Conservation (phyloP, 2,329 filamentous ascomycete genomes). For the Zopfia rhizophila region DNA sequence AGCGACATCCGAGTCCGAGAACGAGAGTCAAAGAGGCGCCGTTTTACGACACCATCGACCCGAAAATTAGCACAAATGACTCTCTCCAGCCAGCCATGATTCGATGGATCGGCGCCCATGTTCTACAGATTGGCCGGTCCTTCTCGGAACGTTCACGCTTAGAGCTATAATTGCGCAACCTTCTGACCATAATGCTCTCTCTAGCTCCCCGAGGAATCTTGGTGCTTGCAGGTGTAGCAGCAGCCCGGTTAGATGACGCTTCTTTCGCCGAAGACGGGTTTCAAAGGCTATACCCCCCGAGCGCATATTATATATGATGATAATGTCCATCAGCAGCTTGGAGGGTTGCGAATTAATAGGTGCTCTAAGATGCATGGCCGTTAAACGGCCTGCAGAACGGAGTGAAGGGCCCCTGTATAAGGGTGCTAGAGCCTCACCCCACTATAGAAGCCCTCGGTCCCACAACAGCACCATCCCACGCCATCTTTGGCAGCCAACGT, state of each 20-base stretch:
- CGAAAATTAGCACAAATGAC: too few species aligned
- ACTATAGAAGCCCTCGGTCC: slow-evolving; percentile 26
- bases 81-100: slow-evolving; percentile 4
- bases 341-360: slow-evolving; percentile 11
- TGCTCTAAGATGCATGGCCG: slow-evolving; percentile 25
- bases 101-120: slow-evolving; percentile 3
- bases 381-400: slow-evolving; percentile 23
- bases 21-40: background rate
- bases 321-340: slow-evolving; percentile 9
- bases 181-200: too few species aligned
- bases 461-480: slow-evolving; percentile 40
- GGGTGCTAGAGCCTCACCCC: slow-evolving; percentile 35
- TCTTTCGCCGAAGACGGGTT: too few species aligned
- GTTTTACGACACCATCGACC: background rate
- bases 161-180: slow-evolving; percentile 14
- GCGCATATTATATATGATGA: too few species aligned
- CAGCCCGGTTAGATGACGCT: too few species aligned
- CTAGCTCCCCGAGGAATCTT: too few species aligned
- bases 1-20: slow-evolving; percentile 1
- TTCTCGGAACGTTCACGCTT: slow-evolving; percentile 4
- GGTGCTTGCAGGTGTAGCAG: too few species aligned
- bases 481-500: slow-evolving; percentile 35
- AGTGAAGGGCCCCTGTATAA: slow-evolving; percentile 17
- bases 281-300: too few species aligned
- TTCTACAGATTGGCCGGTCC: slow-evolving; percentile 7